Base-by-base conservation (phyloP, 805 yeast species). In the Cyberlindnera xylosilytica region DNA sequence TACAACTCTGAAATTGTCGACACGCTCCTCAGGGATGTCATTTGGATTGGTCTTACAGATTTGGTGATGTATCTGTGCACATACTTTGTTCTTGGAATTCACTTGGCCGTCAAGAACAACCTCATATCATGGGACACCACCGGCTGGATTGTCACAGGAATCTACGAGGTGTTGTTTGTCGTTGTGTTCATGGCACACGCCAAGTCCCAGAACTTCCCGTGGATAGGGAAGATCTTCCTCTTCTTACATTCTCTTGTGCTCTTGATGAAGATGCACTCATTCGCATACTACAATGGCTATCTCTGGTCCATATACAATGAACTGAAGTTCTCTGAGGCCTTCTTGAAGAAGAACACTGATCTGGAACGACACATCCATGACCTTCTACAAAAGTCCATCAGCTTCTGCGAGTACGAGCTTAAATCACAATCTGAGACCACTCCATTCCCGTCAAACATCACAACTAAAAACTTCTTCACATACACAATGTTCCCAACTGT, bases 251-350 rank as follows among this genome's bases (percentile, higher is more conserved):
- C 89, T 10, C 69, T 88, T 37, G 98, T 93, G 2, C 69, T 89
- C 50, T 60, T 95, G 53, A 93, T 93, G 99, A 93, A 93, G 61
- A 83, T 84, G 79, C 98, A 93, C 62, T 89, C 98, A 2, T 93
- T 82, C 60, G 87, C 87, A 2, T 89, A 86, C 57, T 93, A 81
- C 66, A 90, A 90, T 58, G 99, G 98, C 0, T 88, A 91, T 60
- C 66, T 93, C 45, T 87, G 95, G 89, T 65, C 61, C 26, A 76
- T 83, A 34, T 54, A 61, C 18, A 62, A 67, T 13, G 91, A 86
- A 56, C 64, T 83, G 34, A 53, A 68, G 3, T 73, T 69, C 44
- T 76, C 87, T 1, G 65, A 65, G 42, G 54, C 46, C 3, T 71
- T 72, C 36, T 52, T 79, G 33, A 66, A 69, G 16, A 69, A 70